Evolutionary conservation across 139 green algal genomes (phyloP), one percentile per base, ranked within the genome.

Genomic region (Penium margaritaceum): DNA sequence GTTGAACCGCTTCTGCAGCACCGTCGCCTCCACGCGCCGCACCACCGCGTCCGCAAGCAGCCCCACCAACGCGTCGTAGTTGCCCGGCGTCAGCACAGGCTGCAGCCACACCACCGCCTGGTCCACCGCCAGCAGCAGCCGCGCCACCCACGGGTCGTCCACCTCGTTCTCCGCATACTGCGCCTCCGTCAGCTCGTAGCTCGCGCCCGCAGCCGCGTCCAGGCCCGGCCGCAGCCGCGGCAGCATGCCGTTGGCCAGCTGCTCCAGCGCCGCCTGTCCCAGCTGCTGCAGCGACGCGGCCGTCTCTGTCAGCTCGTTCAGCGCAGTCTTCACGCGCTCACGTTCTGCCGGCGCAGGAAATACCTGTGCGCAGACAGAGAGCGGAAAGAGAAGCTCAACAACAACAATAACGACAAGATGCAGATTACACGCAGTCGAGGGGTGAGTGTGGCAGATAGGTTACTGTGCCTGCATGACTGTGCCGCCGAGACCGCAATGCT

Each of bases 1-100:
- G 54, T 86, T 96, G 84, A 97, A 97, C 14, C 63, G 68, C 83
- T 96, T 96, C 76, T 89, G 81, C 7, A 62, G 44, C 51, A 96
- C 71, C 21, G 88, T 71, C 7, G 86, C 91, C 75, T 97, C 92
- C 44, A 97, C 43, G 2, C 92, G 79, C 3, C 80, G 70, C 41
- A 90, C 70, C 37, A 89, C 38, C 65, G 87, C 87, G 60, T 93
- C 89, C 41, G 95, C 71, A 57, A 94, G 58, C 14, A 78, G 47
- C 35, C 67, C 72, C 6, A 96, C 82, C 17, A 96, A 75, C 21
- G 70, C 58, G 65, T 96, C 90, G 55, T 87, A 91, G 60, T 89
- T 89, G 43, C n/a, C 55, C 37, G 36, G 21, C 0, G 86, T 92
- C 4, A 96, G 85, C 33, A 88, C 65, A n/a, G 88, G 83, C 77